These are phyloP conservation scores for Asterophora parasitica DNA, from an alignment of 768 basidiomycete species.

Conservation along the genomic window DNA sequence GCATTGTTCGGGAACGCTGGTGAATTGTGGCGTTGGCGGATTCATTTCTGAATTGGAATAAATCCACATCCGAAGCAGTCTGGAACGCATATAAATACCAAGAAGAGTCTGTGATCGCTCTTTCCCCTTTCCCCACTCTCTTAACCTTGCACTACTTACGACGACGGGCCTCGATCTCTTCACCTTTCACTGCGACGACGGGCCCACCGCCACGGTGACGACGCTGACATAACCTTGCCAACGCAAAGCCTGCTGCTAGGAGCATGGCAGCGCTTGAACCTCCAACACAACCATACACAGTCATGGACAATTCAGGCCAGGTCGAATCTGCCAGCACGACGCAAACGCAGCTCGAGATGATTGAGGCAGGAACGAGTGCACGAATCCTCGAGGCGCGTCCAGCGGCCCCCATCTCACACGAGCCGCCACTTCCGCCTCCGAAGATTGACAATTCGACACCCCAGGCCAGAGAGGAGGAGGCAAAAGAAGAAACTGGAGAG, in stretches of 20 bases:
- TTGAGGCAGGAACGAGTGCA: conserved; percentile 1
- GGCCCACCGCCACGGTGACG: not conserved
- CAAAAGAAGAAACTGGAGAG: conserved; percentile 5
- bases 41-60: conserved; percentile 7
- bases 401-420: conserved; percentile 10
- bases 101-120: conserved; percentile 7
- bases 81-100: conserved; percentile 19
- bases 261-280: conserved; percentile 17
- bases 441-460: conserved; percentile 1
- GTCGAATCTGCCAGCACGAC: conserved; percentile 17
- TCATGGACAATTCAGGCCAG: conserved; percentile 3
- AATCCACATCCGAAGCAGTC: conserved; percentile 11
- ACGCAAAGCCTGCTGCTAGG: not conserved
- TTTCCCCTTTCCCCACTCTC: conserved; percentile 7
- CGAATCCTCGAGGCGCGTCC: not conserved
- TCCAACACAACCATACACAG: conserved; percentile 12
- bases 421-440: conserved; percentile 3
- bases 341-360: conserved; percentile 13
- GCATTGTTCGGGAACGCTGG: not conserved
- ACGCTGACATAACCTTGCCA: not conserved
- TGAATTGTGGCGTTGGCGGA: conserved; percentile 9
- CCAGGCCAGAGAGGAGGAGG: conserved; percentile 6
- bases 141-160: not conserved
- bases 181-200: not conserved
- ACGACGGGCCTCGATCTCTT: conserved; percentile 5